Evolutionary conservation across 257 asterid genomes (phyloP).

Genomic region (Anisodus acutangulus): DNA sequence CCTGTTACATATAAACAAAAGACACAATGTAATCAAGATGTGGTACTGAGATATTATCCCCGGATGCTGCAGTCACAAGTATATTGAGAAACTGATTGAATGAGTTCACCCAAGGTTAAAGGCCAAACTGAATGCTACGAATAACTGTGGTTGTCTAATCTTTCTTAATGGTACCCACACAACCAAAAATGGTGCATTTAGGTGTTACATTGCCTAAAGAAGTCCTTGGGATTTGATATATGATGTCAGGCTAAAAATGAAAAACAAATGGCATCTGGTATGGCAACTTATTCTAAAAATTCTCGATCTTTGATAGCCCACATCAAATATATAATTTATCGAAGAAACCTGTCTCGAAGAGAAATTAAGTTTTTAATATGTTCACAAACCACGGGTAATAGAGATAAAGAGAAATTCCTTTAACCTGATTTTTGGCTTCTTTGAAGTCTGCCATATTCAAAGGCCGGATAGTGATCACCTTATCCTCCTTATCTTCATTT

Average conservation of each 20-base stretch:
- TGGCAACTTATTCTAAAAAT: neutral
- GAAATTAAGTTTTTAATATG: neutral
- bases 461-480: conserved; percentile 70
- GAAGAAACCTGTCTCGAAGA: neutral
- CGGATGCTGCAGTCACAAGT: neutral
- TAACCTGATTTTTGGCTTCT: conserved; percentile 85
- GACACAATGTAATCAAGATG: neutral
- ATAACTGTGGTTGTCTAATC: neutral
- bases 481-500: conserved; percentile 48
- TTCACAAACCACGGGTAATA: neutral
- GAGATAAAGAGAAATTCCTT: neutral
- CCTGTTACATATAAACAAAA: conserved; percentile 37
- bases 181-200: neutral
- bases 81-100: neutral
- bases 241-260: neutral
- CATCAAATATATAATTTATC: too few species aligned
- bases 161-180: neutral
- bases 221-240: neutral
- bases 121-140: neutral
- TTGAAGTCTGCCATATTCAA: conserved; percentile 75
- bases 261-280: too few species aligned
- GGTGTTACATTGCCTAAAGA: neutral
- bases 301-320: neutral
- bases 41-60: neutral
- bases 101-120: neutral